Conservation (phyloP, 2,329 filamentous ascomycete species). For the Diaporthe aspalathi region DNA sequence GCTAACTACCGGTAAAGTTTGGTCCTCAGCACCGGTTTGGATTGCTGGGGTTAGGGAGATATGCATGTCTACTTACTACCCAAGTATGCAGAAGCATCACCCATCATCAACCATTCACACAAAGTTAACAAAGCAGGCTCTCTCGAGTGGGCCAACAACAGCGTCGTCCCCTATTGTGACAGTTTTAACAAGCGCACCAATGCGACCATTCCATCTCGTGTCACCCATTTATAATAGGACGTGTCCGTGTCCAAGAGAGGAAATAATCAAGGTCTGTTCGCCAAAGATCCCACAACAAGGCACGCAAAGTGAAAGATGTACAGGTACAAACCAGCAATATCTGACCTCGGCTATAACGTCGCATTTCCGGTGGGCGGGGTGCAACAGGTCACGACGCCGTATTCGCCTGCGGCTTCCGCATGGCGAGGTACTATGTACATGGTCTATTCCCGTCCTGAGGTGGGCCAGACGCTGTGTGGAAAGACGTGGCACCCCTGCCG, state of each 20-base stretch:
- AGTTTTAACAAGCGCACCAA: conserved; percentile 15
- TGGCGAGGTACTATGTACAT: not conserved
- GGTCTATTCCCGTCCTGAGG: not conserved
- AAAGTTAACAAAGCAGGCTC: not conserved
- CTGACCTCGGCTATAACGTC: conserved; percentile 1
- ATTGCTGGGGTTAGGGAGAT: not conserved
- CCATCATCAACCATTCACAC: not conserved
- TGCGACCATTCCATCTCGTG: not conserved
- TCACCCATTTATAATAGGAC: not conserved
- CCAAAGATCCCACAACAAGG: not conserved
- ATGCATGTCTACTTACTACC: not conserved
- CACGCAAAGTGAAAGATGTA: not conserved
- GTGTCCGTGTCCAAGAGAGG: conserved; percentile 9
- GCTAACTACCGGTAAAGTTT: conserved; percentile 12
- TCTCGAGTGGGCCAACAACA: conserved; percentile 6
- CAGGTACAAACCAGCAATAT: not conserved
- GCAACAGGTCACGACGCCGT: conserved; percentile 2
- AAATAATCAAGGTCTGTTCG: conserved; percentile 5
- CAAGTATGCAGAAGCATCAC: not conserved
- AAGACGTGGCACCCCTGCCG: conserved; percentile 3
- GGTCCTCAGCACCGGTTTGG: not conserved
- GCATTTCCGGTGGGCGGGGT: not conserved
- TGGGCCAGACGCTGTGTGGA: not conserved
- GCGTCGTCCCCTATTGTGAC: not conserved
- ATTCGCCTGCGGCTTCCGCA: conserved; percentile 17